These are phyloP conservation scores for Penicillium mononematosum DNA, from an alignment of 495 filamentous ascomycete species.

Conservation along the genomic window DNA sequence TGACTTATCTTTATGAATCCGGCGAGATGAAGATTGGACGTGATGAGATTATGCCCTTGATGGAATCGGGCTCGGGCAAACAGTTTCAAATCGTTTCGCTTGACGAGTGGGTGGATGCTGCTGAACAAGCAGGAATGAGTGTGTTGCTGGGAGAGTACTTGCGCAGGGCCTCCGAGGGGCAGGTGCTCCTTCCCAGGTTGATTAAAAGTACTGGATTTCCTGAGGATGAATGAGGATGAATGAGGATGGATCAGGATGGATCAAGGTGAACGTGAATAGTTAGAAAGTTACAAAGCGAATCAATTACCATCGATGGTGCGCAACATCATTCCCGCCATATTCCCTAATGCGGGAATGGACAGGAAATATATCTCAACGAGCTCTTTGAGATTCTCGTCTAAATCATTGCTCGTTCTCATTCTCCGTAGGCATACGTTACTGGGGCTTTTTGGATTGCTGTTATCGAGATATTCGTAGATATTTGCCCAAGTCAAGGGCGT, in stretches of 20 bases:
- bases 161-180: constrained; percentile 18
- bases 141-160: constrained; percentile 22
- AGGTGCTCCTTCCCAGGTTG: constrained; percentile 22
- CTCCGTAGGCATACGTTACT: not conserved
- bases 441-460: not conserved
- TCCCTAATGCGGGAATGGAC: not conserved
- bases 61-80: constrained; percentile 19
- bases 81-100: constrained; percentile 17
- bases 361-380: not conserved
- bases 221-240: not conserved
- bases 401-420: not conserved
- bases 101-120: constrained; percentile 18
- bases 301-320: not conserved
- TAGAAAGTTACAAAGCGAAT: not conserved
- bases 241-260: not conserved
- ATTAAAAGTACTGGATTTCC: constrained; percentile 7
- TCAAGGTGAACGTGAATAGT: not conserved
- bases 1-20: constrained; percentile 16
- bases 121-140: constrained; percentile 27
- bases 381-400: not conserved
- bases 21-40: constrained; percentile 21
- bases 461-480: not conserved
- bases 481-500: not conserved
- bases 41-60: constrained; percentile 17
- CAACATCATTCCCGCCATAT: not conserved